Base-by-base conservation (phyloP, 805 yeast genomes). In the Candida pini region DNA sequence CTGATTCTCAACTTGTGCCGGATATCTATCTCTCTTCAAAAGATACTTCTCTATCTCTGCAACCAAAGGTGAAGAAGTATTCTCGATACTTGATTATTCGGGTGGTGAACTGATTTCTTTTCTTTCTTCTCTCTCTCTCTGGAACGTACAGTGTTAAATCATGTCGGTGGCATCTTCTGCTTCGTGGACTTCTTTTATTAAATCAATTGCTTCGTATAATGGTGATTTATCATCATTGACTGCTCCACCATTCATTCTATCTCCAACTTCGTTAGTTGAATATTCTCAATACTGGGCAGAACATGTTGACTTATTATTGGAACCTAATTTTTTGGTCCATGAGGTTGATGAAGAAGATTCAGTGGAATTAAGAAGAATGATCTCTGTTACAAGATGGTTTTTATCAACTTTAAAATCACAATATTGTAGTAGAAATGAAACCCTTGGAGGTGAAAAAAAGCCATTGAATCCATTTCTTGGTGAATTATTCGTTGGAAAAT, bases 231-330 rank as follows among this genome's bases (percentile, higher is more conserved):
- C 96, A 14, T 78, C 95, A 4, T 66, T 92, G 54, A 89, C 98
- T 2, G 98, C 98, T 3, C 98, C 98, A 14, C 97, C 97, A 7
- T 92, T 90, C 64, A 92, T 92, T 45, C 69, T 92, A 45, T 86
- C 96, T 4, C 87, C 96, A 17, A 80, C 84, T 5, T 89, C 97
- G 3, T 69, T 87, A 49, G 77, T 77, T 22, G 98, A 92, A 65
- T 92, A 85, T 62, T 83, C 96, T 16, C 90, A 86, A 59, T 92
- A 86, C 64, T 92, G 98, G 97, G 86, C 88, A 30, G 96, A 89
- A 56, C 90, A 86, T 53, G 88, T 89, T 16, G 90, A 85, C 43
- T 68, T 88, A 43, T 73, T 92, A 36, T 61, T 87, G 35, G 89
- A 76, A 24, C 89, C 97, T 22, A 71, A 69, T 43, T 68, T 68